Percentiles rank a stretch among this genome's conserved stretches.
These are phyloP conservation scores for Themeda triandra DNA, from an alignment of 176 grass and related monocot species.

Conservation along the genomic window DNA sequence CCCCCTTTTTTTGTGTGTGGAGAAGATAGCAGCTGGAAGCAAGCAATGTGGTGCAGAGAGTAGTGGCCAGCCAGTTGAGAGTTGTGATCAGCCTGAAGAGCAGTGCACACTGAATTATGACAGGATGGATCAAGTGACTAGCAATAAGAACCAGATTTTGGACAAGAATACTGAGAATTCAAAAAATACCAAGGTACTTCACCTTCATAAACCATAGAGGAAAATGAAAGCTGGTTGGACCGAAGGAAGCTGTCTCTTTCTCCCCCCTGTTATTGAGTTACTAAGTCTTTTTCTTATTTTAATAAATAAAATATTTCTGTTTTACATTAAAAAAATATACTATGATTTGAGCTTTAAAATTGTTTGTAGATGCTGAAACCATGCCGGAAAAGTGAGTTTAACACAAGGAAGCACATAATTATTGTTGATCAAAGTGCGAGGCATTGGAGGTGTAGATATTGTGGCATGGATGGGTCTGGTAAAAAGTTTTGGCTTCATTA, in stretches of 20 bases:
- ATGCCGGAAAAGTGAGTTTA: conserved; percentile 27
- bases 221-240: background rate
- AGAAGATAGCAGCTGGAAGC: conserved; percentile 31
- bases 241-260: background rate
- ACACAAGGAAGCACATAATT: conserved; percentile 42
- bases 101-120: background rate
- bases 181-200: conserved; percentile 25
- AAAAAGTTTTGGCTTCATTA: conserved; percentile 34
- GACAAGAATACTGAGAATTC: conserved; percentile 14
- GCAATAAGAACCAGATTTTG: conserved; percentile 13
- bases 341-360: conserved; percentile 14
- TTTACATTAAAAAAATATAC: background rate
- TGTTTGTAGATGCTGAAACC: conserved; percentile 30
- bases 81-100: conserved; percentile 21
- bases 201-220: background rate
- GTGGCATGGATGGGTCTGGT: conserved; percentile 43
- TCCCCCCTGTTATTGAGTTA: background rate
- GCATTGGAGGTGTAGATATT: conserved; percentile 51
- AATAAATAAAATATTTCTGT: conserved; percentile 3
- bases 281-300: conserved; percentile 21
- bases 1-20: background rate
- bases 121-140: conserved; percentile 7
- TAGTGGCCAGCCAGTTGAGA: conserved; percentile 8
- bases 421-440: conserved; percentile 33
- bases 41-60: conserved; percentile 17